These are phyloP conservation scores for Jatropha curcas DNA, from an alignment of 345 rosid genomes.

Conservation along the genomic window DNA sequence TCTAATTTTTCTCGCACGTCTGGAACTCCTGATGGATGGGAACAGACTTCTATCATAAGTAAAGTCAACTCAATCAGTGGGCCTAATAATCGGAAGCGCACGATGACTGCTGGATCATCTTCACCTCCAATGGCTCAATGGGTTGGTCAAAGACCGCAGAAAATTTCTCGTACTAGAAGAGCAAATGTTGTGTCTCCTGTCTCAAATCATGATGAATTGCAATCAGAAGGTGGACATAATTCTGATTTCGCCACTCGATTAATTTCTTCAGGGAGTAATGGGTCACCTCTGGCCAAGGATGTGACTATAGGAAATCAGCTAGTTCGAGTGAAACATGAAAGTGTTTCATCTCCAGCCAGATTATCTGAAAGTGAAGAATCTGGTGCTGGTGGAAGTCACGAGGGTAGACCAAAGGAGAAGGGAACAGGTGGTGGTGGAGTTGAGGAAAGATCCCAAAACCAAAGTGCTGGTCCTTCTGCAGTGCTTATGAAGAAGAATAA, in stretches of 20 bases:
- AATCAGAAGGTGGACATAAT: conserved; percentile 41
- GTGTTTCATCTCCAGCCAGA: conserved; percentile 50
- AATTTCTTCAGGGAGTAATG: conserved; percentile 35
- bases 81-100: conserved; percentile 45
- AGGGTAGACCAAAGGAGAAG: conserved; percentile 39
- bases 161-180: conserved; percentile 58
- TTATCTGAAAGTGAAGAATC: conserved; percentile 62
- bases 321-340: conserved; percentile 43
- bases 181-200: conserved; percentile 57
- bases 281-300: conserved; percentile 34
- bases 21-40: conserved; percentile 42
- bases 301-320: conserved; percentile 37
- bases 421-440: conserved; percentile 29
- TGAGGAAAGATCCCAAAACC: conserved; percentile 34
- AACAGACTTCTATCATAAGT: conserved; percentile 36
- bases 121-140: conserved; percentile 57
- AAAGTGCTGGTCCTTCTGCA: conserved; percentile 33
- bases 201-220: conserved; percentile 49
- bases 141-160: conserved; percentile 59
- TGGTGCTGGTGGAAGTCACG: conserved; percentile 46
- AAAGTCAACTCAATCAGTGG: conserved; percentile 39
- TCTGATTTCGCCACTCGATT: conserved; percentile 39
- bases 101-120: conserved; percentile 48
- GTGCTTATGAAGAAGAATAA: conserved; percentile 40
- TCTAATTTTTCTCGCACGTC: conserved; percentile 41